Evolutionary conservation across 495 filamentous ascomycete genomes (phyloP), one percentile per base, ranked within the genome.

Genomic region (Penicillium odoratum): DNA sequence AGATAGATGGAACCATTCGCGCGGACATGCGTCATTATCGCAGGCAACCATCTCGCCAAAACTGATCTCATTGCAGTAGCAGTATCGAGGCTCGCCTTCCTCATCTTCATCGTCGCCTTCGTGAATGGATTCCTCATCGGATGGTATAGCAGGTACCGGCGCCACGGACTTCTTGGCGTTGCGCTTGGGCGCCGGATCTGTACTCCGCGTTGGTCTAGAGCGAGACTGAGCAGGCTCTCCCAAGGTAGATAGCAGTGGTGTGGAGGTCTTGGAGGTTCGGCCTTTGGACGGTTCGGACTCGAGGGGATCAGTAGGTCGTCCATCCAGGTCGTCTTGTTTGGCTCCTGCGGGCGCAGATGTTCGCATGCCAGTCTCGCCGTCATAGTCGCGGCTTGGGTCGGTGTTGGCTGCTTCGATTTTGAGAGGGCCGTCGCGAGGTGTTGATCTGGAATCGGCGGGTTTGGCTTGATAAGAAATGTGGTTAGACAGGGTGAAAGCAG

Each of bases 31-130:
- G 50, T 93, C 89, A 45, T 88, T 90, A 67, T 98, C 94, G 62
- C 94, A 98, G n/a, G 88, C 94, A 15, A 98, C 90, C 94, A 98
- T 98, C 74, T 96, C 90, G 21, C 94, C 94, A 66, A 96, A 98
- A 65, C 89, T 94, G 33, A 97, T 86, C 58, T 88, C 83, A 61
- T 97, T 90, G 70, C 94, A 98, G 72, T 92, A 91, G 72, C 94
- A 98, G 72, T 97, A 98, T 46, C 85, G 78, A 11, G 89, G 90
- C 69, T 97, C 94, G 54, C 91, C 85, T 13, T 83, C 87, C 51
- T 92, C 92, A 13, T 83, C 84, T 30, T 91, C 91, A 5, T 81
- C 85, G 21, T 87, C 86, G 3, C 82, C 85, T 42, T 87, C 85
- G 1, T 81, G 83, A 7, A 75, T 59, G 6, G 76, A 79, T 55